Evolutionary conservation across 1,284 basidiomycete species (phyloP).

Genomic region (Rhodotorula sp.): DNA sequence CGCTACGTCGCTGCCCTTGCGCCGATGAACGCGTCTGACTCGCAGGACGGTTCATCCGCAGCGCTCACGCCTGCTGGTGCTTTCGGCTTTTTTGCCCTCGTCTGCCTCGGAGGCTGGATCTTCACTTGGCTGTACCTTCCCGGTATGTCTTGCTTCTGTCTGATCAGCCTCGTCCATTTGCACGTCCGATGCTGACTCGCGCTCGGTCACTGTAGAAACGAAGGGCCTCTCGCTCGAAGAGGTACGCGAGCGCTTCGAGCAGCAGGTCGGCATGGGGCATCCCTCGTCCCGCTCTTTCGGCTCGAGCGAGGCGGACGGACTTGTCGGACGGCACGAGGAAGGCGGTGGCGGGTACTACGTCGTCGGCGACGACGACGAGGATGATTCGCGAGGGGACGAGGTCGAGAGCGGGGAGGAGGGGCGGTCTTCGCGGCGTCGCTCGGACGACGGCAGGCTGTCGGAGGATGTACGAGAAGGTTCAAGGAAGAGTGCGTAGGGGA

Average conservation of each 20-base stretch:
- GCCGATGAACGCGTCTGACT: background rate
- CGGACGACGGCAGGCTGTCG: no score
- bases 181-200: no score
- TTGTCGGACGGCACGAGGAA: no score
- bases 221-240: conserved; percentile 33
- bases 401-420: background rate
- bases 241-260: conserved; percentile 27
- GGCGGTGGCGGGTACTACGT: background rate
- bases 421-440: no score
- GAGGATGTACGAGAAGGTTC: no score
- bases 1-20: background rate
- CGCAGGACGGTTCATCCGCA: background rate
- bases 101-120: conserved; percentile 17
- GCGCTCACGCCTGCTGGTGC: conserved; percentile 26
- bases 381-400: background rate
- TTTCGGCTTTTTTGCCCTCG: conserved; percentile 24
- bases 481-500: no score
- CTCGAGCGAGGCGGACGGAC: no score
- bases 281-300: background rate
- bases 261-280: background rate
- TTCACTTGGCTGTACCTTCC: conserved; percentile 24
- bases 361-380: background rate
- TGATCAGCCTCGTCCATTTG: no score
- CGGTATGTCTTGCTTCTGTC: background rate
- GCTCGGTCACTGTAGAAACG: conserved; percentile 23